Conservation (phyloP, 2,329 filamentous ascomycete genomes). For the Xylariaceae sp. region DNA sequence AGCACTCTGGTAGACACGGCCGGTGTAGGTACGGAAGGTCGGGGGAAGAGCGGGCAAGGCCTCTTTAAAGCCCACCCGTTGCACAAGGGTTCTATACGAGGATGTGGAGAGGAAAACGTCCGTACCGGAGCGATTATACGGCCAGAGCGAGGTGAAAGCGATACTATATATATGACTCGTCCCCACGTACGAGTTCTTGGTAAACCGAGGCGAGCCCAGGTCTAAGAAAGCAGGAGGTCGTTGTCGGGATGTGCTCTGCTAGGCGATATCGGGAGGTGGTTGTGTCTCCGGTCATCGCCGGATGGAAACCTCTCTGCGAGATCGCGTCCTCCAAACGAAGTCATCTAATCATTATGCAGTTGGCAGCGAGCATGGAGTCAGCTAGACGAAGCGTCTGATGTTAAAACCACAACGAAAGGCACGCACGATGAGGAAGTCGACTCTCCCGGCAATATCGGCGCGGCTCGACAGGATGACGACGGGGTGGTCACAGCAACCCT, state of each 20-base stretch:
- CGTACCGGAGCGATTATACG: conserved; percentile 3
- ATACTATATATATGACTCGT: conserved; percentile 1
- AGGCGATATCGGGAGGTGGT: conserved; percentile 13
- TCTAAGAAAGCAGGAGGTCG: conserved; percentile 4
- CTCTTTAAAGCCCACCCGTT: conserved; percentile 3
- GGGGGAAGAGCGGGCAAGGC: too few relatives aligned
- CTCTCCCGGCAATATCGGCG: background rate
- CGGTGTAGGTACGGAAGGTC: too few relatives aligned
- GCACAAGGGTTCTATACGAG: conserved; percentile 9
- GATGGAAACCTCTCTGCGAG: conserved; percentile 6
- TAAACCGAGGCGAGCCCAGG: background rate
- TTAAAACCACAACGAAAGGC: background rate
- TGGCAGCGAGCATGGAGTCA: background rate
- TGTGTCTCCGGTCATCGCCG: background rate
- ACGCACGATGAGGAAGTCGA: conserved; percentile 12
- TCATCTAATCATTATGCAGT: conserved; percentile 6
- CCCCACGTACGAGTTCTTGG: conserved; percentile 13
- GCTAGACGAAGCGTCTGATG: background rate
- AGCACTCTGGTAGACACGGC: too few relatives aligned
- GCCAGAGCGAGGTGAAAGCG: conserved; percentile 3
- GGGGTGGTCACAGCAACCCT: conserved; percentile 13
- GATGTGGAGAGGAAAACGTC: conserved; percentile 6
- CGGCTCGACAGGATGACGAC: conserved; percentile 8
- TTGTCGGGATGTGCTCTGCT: conserved; percentile 12
- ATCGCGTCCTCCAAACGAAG: conserved; percentile 9